Conservation (phyloP, 225 moss, liverwort and hornwort species). For the Physcomitrellopsis africana region DNA sequence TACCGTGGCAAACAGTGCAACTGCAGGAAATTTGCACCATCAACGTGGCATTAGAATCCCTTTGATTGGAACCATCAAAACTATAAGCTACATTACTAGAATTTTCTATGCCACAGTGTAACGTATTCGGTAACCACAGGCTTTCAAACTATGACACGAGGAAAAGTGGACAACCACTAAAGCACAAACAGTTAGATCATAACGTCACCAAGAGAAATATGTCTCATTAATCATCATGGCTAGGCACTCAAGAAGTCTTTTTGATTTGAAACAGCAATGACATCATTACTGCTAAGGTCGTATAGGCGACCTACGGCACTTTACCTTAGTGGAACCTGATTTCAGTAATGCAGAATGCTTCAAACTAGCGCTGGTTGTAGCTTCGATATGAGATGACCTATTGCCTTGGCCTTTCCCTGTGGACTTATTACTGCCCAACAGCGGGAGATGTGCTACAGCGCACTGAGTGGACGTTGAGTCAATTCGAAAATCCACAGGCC, state of each 20-base stretch:
- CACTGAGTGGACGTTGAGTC: slow-evolving; percentile 36
- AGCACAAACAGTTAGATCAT: background rate
- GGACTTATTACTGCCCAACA: background rate
- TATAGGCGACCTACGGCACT: slow-evolving; percentile 11
- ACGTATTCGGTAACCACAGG: background rate
- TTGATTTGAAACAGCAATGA: background rate
- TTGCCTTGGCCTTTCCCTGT: slow-evolving; percentile 57
- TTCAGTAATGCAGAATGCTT: slow-evolving; percentile 26
- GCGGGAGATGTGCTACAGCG: slow-evolving; percentile 8
- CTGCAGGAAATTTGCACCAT: background rate
- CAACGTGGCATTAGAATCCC: background rate
- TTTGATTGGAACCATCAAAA: background rate
- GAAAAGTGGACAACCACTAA: background rate
- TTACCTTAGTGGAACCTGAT: slow-evolving; percentile 37
- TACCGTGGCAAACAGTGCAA: slow-evolving; percentile 20
- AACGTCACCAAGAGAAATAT: background rate
- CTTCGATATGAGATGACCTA: slow-evolving; percentile 12
- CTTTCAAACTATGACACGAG: slow-evolving; percentile 3
- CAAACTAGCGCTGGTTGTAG: slow-evolving; percentile 13
- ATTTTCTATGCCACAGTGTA: slow-evolving; percentile 3
- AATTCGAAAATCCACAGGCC: slow-evolving; percentile 38
- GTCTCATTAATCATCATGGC: background rate
- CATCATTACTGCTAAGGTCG: slow-evolving; percentile 1
- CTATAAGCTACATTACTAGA: slow-evolving; percentile 19
- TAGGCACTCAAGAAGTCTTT: background rate